phyloP scores from a whole-genome alignment of 345 rosid genomes.

The Boechera retrofracta region DNA sequence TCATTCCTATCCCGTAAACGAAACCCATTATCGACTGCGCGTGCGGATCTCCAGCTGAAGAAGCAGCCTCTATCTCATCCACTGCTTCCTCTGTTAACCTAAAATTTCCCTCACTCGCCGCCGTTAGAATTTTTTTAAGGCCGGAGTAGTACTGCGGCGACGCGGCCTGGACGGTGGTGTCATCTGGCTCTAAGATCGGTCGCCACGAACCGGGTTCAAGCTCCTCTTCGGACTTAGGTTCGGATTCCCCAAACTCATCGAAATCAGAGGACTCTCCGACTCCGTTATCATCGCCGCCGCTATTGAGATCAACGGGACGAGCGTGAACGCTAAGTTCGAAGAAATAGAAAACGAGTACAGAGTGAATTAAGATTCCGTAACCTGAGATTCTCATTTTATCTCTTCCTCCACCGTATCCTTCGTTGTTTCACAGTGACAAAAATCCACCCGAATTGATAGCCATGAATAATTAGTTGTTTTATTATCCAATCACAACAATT shows the following conservation, averaged over 20 bases:
- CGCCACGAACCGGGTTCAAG: constrained; percentile 98
- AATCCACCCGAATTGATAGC: too few relatives aligned
- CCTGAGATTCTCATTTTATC: constrained; percentile 38
- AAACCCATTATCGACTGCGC: constrained; percentile 80
- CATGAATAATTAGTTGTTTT: too few relatives aligned
- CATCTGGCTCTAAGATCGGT: constrained; percentile 82
- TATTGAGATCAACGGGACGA: constrained; percentile 85
- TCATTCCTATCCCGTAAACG: constrained; percentile 69
- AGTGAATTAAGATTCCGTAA: constrained; percentile 34
- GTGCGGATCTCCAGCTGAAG: constrained; percentile 69
- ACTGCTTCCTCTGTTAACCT: constrained; percentile 74
- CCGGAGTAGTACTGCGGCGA: constrained; percentile 57
- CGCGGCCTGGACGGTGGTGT: constrained; percentile 39
- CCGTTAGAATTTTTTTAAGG: constrained; percentile 62
- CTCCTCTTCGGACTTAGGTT: constrained; percentile 68
- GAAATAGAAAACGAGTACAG: constrained; percentile 46
- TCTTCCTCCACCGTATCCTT: constrained; percentile 13
- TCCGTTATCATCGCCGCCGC: constrained; percentile 57
- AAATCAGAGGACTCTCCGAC: constrained; percentile 52
- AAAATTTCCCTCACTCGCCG: constrained; percentile 60
- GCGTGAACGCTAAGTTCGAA: constrained; percentile 52
- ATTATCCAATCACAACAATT: too few relatives aligned
- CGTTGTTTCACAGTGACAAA: constrained; percentile 22
- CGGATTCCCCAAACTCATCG: constrained; percentile 83
- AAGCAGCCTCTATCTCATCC: constrained; percentile 63